Evolutionary conservation across 768 basidiomycete genomes (phyloP), one percentile per base, ranked within the genome.

Genomic region (Suillus americanus): DNA sequence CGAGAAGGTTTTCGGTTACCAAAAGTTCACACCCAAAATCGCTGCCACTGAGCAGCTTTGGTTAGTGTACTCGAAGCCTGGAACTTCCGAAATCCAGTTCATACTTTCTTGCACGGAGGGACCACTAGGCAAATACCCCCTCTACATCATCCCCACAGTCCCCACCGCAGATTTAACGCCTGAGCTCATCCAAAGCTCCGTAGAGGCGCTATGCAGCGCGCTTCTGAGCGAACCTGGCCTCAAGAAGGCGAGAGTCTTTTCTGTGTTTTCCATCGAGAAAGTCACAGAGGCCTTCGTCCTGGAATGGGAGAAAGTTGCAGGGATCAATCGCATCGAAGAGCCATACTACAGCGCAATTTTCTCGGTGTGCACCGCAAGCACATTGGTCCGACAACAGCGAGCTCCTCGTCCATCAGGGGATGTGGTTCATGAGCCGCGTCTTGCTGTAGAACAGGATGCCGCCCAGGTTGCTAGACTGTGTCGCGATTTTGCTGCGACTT

Each of bases 301-400:
- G 2, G 67, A 78, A 20, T 91, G 88, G 89, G 75, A 77, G 30
- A 61, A 67, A 10, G 65, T 77, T 30, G 86, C 88, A 1, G 78
- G 80, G 3, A 77, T 86, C 30, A 64, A 67, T 3, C 53, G 71
- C 38, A 72, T 79, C 45, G 40, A 63, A 2, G 70, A 79, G 0
- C 83, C 84, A 0, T 92, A 91, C 70, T 92, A 92, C 65, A 81
- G 82, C 30, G 86, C 90, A 0, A 83, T 77, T 53, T 79, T 89
- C 61, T 78, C 83, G 25, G 83, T 80, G 67, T 87, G 88, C 74
- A 89, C 87, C 3, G 68, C 51, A 8, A 41, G 72, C 18, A 83
- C 85, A 1, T 69, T 87, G 61, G 68, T 68, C 5, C 67, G 68
- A 6, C 53, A 54, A 13, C 20, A 54, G 20, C 53, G 53, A 0